A percentile compares a stretch with the other conserved stretches of the same genome.
Conservation (phyloP, 1,139 yeast genomes). For the Protomyces arabidopsidicola region DNA sequence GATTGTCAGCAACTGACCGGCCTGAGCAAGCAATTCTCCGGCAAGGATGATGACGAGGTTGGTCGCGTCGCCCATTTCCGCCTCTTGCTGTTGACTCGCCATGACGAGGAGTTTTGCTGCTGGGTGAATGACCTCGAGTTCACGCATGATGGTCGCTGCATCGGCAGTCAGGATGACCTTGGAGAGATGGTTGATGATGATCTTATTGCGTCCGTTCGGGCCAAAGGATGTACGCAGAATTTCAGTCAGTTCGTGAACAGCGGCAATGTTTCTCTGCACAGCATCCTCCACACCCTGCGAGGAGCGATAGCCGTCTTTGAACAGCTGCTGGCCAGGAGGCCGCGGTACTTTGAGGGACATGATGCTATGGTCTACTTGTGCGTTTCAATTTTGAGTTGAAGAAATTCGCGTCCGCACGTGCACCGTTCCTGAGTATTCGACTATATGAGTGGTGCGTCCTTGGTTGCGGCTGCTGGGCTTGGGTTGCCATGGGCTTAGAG, state of each 20-base stretch:
- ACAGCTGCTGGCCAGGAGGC: conserved; percentile 88
- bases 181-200: conserved; percentile 49
- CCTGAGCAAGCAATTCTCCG: conserved; percentile 80
- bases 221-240: conserved; percentile 95
- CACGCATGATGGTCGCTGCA: conserved; percentile 93
- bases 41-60: conserved; percentile 72
- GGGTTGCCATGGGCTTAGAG: too few relatives aligned
- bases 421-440: neutral
- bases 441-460: neutral
- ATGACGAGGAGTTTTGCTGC: conserved; percentile 92
- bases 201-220: conserved; percentile 94
- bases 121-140: conserved; percentile 92
- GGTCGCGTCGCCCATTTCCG: conserved; percentile 77
- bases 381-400: neutral
- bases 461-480: neutral
- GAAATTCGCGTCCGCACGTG: neutral
- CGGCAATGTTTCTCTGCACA: conserved; percentile 82
- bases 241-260: conserved; percentile 85
- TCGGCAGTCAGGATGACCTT: conserved; percentile 88
- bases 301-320: conserved; percentile 93
- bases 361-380: neutral
- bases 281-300: conserved; percentile 92
- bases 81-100: conserved; percentile 96
- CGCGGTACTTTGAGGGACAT: conserved; percentile 91
- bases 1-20: conserved; percentile 74